Conservation (phyloP, 805 yeast genomes). For the Metschnikowia henanensis region DNA sequence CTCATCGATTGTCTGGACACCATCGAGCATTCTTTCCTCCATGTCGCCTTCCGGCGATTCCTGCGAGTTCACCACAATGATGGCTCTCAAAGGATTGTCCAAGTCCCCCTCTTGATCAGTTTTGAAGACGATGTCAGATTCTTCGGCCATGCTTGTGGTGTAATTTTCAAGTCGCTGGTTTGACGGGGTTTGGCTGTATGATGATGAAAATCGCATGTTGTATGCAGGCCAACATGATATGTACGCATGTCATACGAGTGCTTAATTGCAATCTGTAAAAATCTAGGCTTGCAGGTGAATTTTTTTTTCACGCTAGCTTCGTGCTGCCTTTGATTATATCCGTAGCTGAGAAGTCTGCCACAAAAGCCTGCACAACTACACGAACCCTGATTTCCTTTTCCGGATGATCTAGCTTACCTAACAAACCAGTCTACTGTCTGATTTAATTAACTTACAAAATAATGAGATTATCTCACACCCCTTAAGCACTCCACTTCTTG, state of each 20-base stretch:
- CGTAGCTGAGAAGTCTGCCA: too few species aligned
- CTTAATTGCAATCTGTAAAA: too few species aligned
- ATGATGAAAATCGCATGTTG: not conserved
- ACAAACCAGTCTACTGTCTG: too few species aligned
- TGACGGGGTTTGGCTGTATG: not conserved
- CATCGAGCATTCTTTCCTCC: conserved; percentile 48
- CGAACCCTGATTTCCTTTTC: too few species aligned
- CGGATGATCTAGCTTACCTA: too few species aligned
- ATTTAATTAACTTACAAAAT: not conserved
- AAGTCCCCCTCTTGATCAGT: conserved; percentile 29
- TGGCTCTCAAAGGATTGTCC: conserved; percentile 48
- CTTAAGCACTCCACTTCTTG: conserved; percentile 68
- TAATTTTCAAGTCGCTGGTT: too few species aligned
- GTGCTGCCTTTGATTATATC: too few species aligned
- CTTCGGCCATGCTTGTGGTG: conserved; percentile 12
- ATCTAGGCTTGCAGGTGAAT: not conserved
- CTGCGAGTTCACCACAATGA: conserved; percentile 41
- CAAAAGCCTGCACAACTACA: too few species aligned
- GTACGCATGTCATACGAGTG: too few species aligned
- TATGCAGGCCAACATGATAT: not conserved
- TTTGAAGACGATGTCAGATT: conserved; percentile 14
- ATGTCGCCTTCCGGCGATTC: conserved; percentile 41
- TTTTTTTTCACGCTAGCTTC: too few species aligned
- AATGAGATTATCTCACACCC: not conserved
- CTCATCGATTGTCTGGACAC: conserved; percentile 45